Percentiles rank a stretch among this genome's conserved stretches.
Evolutionary conservation across 495 filamentous ascomycete genomes (phyloP).

Genomic region (Hypoxylon fragiforme): DNA sequence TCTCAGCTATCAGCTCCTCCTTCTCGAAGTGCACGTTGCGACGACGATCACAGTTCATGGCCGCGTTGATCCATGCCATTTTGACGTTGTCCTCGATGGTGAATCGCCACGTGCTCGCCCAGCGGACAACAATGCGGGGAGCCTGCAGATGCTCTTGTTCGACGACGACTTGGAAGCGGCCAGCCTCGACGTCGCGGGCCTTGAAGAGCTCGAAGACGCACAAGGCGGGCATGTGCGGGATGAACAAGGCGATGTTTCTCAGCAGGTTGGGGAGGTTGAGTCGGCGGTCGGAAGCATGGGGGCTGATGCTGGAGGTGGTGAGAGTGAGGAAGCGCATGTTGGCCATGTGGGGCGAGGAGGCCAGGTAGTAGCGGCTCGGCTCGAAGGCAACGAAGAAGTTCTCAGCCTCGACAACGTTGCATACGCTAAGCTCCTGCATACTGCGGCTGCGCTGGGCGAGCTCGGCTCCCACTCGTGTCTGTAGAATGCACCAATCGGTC

Average conservation of each 20-base stretch:
- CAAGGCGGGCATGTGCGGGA: neutral
- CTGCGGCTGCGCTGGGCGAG: too few species aligned
- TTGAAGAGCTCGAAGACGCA: neutral
- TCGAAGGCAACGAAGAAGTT: neutral
- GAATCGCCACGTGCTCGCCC: neutral
- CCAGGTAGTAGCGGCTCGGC: too few species aligned
- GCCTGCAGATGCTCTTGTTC: too few species aligned
- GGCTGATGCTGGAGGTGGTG: neutral
- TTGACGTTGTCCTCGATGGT: neutral
- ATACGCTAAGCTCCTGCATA: neutral
- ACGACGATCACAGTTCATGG: too few species aligned
- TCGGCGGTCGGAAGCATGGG: neutral
- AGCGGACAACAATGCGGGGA: too few species aligned
- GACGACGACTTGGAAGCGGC: too few species aligned
- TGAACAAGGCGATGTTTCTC: neutral
- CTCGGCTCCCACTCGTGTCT: too few species aligned
- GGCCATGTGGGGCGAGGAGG: neutral
- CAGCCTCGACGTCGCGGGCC: too few species aligned
- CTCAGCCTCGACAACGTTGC: neutral
- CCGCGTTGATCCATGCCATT: neutral
- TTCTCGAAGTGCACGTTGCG: too few species aligned
- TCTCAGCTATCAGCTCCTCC: too few species aligned
- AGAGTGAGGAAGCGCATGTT: neutral
- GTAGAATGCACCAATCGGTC: neutral
- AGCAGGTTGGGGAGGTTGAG: too few species aligned